These are phyloP conservation scores for Paraconiothyrium sp. DNA, from an alignment of 2,329 filamentous ascomycete genomes.

Conservation along the genomic window DNA sequence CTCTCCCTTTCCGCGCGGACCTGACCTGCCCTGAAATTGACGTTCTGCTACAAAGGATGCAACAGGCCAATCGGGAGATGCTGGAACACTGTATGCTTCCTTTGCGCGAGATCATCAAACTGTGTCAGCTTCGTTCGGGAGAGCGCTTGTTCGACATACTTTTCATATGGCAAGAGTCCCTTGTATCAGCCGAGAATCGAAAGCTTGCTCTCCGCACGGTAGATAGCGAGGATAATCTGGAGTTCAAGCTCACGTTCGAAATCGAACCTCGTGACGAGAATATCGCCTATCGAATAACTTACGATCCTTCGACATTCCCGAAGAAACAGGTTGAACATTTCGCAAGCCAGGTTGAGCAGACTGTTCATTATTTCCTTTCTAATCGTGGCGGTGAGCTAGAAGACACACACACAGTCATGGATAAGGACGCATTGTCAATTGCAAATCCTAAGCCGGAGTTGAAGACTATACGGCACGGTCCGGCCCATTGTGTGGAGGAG, in stretches of 20 bases:
- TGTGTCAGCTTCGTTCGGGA: constrained; percentile 63
- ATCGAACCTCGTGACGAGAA: constrained; percentile 68
- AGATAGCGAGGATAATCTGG: constrained; percentile 74
- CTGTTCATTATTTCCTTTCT: constrained; percentile 58
- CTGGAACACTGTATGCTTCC: constrained; percentile 72
- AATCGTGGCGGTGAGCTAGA: constrained; percentile 46
- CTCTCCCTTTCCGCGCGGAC: constrained; percentile 76
- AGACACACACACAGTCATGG: constrained; percentile 35
- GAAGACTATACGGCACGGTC: constrained; percentile 33
- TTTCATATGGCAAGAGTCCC: constrained; percentile 85
- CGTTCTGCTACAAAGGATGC: constrained; percentile 71
- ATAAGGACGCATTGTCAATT: constrained; percentile 47
- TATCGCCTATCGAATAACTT: constrained; percentile 65
- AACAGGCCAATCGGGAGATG: constrained; percentile 71
- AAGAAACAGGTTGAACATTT: constrained; percentile 65
- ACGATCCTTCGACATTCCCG: constrained; percentile 64
- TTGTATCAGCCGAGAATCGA: constrained; percentile 48
- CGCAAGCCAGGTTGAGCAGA: constrained; percentile 67
- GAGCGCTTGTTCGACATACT: constrained; percentile 77
- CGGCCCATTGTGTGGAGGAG: constrained; percentile 62
- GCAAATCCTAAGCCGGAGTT: constrained; percentile 50
- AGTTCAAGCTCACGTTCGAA: constrained; percentile 80
- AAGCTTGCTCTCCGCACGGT: constrained; percentile 62
- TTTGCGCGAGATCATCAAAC: constrained; percentile 74
- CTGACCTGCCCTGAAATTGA: constrained; percentile 61